Evolutionary conservation across 352 stramenopile genomes (phyloP), one percentile per base, ranked within the genome.

Genomic region (Pythium apleroticum): DNA sequence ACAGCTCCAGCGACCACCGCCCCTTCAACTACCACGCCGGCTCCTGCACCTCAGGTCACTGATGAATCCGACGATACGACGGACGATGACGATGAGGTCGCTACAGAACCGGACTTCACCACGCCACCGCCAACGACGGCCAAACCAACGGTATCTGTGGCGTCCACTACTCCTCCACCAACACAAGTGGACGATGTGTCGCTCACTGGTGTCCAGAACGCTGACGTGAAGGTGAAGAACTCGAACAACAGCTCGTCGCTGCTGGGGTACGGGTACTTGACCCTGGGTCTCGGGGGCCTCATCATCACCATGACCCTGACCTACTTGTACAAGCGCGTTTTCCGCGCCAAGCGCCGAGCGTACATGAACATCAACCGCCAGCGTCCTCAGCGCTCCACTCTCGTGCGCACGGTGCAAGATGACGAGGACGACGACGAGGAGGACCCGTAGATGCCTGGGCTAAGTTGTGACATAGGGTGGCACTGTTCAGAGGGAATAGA

Each of bases 321-420:
- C 55, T 86, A 86, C 57, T 72, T 92, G 43, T 94, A 94, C 66
- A 74, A 75, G 45, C 86, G 81, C 19, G 73, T 94, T 15, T 92
- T 91, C 73, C 73, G 75, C 8, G 75, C 73, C 4, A 57, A 72
- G 62, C 77, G 74, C 30, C 79, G 84, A 61, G 60, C 79, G 9
- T 94, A 94, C 73, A 86, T 89, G 62, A 87, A 83, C 70, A 83
- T 93, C 71, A 87, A 84, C 65, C 77, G 60, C 46, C 67, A 74
- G 45, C 56, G 74, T 53, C 65, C 79, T 14, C 63, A 75, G 37
- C 74, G 76, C 33, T 46, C 71, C 6, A 57, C 67, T 2, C 66
- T 73, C 46, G 57, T 60, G 9, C 60, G 68, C 1, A 71, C 73
- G 31, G 57, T 66, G 30, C 67, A 76, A 15, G 68, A 78, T n/a